A percentile compares a stretch with the other conserved stretches of the same genome.
Conservation (phyloP, 2,329 filamentous ascomycete genomes). For the Akanthomyces dipterigenus region DNA sequence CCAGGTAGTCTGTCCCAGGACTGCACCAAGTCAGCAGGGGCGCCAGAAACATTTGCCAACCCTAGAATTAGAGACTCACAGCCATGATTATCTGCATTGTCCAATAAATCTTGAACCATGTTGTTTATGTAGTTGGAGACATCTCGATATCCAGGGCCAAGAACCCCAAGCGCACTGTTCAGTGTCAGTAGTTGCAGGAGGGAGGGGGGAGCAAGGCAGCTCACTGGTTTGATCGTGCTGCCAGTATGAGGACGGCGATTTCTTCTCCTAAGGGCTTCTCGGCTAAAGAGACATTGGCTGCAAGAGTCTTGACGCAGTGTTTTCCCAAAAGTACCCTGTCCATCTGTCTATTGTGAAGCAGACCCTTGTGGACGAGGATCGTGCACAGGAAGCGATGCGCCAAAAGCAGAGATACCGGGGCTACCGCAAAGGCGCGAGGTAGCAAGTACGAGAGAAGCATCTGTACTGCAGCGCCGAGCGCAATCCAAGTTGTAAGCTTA, state of each 20-base stretch:
- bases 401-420: not conserved
- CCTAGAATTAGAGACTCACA: not conserved
- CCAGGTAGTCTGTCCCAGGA: not conserved
- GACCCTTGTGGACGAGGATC: not conserved
- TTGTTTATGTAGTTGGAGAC: not conserved
- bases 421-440: not conserved
- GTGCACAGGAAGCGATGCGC: not conserved
- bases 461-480: not conserved
- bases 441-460: not conserved
- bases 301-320: not conserved
- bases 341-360: not conserved
- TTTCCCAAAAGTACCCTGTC: not conserved
- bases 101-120: not conserved
- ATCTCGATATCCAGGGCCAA: not conserved
- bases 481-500: not conserved
- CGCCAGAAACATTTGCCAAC: no score
- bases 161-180: not conserved
- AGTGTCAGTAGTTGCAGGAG: not conserved
- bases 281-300: not conserved
- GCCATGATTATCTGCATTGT: not conserved
- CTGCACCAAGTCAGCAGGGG: not conserved
- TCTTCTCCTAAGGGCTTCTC: not conserved
- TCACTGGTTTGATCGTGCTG: not conserved
- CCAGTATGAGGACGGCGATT: not conserved
- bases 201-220: not conserved